Conservation (phyloP, 2,329 filamentous ascomycete genomes). For the Aspergillus transmontanensis region DNA sequence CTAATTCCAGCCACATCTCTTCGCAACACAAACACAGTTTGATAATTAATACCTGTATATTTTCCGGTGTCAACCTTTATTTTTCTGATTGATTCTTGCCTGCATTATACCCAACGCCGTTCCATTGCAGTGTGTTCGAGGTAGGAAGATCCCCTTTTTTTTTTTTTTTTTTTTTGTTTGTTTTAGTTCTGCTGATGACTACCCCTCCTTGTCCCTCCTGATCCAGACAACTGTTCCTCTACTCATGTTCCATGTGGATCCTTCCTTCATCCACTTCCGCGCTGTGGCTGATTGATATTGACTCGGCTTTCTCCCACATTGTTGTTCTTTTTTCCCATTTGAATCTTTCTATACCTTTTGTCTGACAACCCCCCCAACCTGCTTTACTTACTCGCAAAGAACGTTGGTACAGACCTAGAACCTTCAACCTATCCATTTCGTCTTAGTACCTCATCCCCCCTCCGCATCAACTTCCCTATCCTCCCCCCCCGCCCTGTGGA, state of each 20-base stretch:
- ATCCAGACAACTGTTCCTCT: constrained; percentile 19
- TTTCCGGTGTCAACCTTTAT: not conserved
- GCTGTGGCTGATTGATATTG: constrained; percentile 16
- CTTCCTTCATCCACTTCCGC: constrained; percentile 8
- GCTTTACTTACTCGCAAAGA: not conserved
- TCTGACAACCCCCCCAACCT: not conserved
- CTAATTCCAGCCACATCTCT: not conserved
- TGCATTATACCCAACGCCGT: constrained; percentile 5
- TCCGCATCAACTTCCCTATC: not conserved
- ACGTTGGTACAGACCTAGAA: constrained; percentile 2
- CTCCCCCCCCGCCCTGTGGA: not conserved
- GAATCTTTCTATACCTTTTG: constrained; percentile 5
- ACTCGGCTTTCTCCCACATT: constrained; percentile 3
- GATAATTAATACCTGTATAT: constrained; percentile 4
- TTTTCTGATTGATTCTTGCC: not conserved
- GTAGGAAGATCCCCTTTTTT: constrained; percentile 7
- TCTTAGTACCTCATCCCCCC: not conserved
- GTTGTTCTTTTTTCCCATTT: constrained; percentile 3
- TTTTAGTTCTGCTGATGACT: constrained; percentile 9
- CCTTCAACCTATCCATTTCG: not conserved
- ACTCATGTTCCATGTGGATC: constrained; percentile 10
- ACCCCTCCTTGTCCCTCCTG: constrained; percentile 16
- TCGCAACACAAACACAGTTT: not conserved
- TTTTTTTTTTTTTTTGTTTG: too few species aligned
- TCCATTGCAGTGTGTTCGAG: constrained; percentile 2